Conservation (phyloP, 1,284 basidiomycete genomes). For the Meripilus lineatus region DNA sequence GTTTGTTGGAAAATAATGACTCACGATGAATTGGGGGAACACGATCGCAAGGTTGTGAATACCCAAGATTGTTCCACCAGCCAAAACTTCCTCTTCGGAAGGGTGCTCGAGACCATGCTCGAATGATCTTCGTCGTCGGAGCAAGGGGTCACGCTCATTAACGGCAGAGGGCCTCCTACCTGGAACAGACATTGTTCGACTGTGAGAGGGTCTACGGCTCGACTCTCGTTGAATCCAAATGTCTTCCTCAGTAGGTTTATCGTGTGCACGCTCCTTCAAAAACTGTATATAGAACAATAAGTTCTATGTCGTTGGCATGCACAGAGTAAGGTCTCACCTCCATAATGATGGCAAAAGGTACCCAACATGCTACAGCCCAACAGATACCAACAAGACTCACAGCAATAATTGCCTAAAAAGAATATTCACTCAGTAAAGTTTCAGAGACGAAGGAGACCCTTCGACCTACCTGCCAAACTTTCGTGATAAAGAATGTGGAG, state of each 20-base stretch:
- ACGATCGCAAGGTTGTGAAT: constrained; percentile 96
- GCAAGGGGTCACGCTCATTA: constrained; percentile 59
- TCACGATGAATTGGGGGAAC: constrained; percentile 85
- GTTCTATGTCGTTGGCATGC: neutral
- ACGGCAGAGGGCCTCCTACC: constrained; percentile 21
- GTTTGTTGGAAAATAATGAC: constrained; percentile 27
- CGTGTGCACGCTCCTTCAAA: constrained; percentile 68
- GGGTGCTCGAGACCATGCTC: constrained; percentile 52
- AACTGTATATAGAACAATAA: constrained; percentile 42
- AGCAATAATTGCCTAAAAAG: constrained; percentile 67
- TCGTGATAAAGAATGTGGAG: constrained; percentile 80
- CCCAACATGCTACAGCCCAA: constrained; percentile 96
- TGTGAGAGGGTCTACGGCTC: constrained; percentile 35
- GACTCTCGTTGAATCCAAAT: constrained; percentile 10
- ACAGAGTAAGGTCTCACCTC: constrained; percentile 47
- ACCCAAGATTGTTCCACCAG: constrained; percentile 92
- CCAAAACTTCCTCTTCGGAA: constrained; percentile 50
- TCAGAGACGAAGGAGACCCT: constrained; percentile 1
- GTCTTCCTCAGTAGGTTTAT: constrained; percentile 11
- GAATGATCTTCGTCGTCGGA: constrained; percentile 61
- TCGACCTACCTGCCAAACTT: constrained; percentile 57
- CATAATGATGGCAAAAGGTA: constrained; percentile 89
- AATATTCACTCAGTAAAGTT: no score
- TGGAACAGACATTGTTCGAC: constrained; percentile 43
- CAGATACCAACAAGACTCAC: constrained; percentile 86